phyloP scores from a whole-genome alignment of 2,329 filamentous ascomycete genomes.

The Fusarium globosum region DNA sequence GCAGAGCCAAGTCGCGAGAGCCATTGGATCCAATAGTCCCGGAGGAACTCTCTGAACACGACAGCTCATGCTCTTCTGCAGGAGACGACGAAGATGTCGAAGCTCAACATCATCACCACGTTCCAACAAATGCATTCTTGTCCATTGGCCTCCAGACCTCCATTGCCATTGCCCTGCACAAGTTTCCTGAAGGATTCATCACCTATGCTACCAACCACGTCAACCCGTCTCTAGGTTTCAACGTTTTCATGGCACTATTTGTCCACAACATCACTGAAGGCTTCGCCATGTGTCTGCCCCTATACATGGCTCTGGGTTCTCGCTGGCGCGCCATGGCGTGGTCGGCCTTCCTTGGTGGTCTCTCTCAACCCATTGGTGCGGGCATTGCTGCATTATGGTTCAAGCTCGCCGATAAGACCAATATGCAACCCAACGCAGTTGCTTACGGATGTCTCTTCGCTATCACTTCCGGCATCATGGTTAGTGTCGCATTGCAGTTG shows the following conservation, averaged over 20 bases:
- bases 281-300: constrained; percentile 90
- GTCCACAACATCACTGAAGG: constrained; percentile 99
- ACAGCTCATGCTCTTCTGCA: constrained; percentile 43
- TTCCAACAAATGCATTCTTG: constrained; percentile 92
- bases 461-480: constrained; percentile 92
- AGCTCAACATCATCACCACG: constrained; percentile 86
- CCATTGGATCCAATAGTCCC: constrained; percentile 45
- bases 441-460: constrained; percentile 87
- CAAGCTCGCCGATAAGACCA: constrained; percentile 68
- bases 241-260: constrained; percentile 94
- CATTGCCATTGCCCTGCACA: constrained; percentile 94
- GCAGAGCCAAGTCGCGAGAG: constrained; percentile 55
- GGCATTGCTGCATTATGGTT: constrained; percentile 89
- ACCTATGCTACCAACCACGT: constrained; percentile 98
- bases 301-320: constrained; percentile 90
- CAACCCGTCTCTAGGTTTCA: constrained; percentile 86
- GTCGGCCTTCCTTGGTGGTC: constrained; percentile 84
- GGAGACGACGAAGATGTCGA: constrained; percentile 59
- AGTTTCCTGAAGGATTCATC: constrained; percentile 88
- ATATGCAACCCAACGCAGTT: constrained; percentile 63
- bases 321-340: constrained; percentile 85
- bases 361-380: constrained; percentile 89
- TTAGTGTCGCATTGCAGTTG: constrained; percentile 88
- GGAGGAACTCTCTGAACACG: constrained; percentile 38
- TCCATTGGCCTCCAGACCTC: constrained; percentile 96